Percentiles rank a stretch among this genome's conserved stretches.
Conservation (phyloP, 2,329 filamentous ascomycete genomes). For the Paecilomyces fulvus region DNA sequence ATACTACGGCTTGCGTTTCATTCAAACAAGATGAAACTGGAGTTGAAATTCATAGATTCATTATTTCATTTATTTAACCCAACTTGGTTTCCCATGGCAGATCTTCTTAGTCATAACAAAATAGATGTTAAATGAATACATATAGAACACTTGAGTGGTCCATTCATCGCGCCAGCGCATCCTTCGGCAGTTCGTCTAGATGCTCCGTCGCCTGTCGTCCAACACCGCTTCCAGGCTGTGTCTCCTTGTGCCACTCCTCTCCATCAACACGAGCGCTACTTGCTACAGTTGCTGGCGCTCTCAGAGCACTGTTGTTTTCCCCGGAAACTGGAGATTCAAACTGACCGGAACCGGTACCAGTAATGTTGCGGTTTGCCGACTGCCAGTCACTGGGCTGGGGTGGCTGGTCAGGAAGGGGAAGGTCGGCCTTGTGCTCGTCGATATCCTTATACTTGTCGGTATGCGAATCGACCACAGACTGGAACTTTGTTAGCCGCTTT, state of each 20-base stretch:
- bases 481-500: constrained; percentile 2
- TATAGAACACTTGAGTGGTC: constrained; percentile 6
- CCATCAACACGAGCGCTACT: constrained; percentile 43
- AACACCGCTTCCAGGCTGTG: constrained; percentile 38
- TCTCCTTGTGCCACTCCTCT: constrained; percentile 47
- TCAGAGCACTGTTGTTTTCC: constrained; percentile 43
- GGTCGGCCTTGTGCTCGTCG: constrained; percentile 59
- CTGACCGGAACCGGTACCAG: constrained; percentile 61
- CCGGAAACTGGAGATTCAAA: constrained; percentile 45
- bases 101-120: background rate
- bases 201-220: constrained; percentile 56
- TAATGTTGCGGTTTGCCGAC: constrained; percentile 58
- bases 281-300: constrained; percentile 51
- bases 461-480: constrained; percentile 34
- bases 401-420: constrained; percentile 71
- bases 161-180: constrained; percentile 47
- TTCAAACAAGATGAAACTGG: too few relatives aligned
- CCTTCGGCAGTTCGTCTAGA: constrained; percentile 49
- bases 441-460: constrained; percentile 56
- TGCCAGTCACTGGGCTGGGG: constrained; percentile 71
- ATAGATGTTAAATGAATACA: constrained; percentile 6
- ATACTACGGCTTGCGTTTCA: too few relatives aligned
- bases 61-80: background rate
- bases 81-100: background rate
- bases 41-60: background rate